Conservation (phyloP, 768 basidiomycete species). For the Mycena vitilis region DNA sequence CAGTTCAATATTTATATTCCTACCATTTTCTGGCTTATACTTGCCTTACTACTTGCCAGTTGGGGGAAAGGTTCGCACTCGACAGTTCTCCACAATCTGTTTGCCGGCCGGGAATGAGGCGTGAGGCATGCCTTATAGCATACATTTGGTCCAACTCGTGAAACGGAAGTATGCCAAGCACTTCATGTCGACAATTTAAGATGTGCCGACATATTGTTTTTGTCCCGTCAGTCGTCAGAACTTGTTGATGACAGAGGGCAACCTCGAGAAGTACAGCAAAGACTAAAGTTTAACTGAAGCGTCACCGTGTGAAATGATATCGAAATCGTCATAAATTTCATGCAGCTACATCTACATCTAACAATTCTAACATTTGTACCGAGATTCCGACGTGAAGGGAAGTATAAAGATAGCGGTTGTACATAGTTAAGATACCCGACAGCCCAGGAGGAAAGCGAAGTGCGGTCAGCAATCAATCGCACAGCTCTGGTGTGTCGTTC, state of each 20-base stretch:
- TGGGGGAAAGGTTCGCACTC: too few relatives aligned
- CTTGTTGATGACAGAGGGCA: slow-evolving; percentile 16
- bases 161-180: too few relatives aligned
- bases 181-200: too few relatives aligned
- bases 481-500: slow-evolving; percentile 63
- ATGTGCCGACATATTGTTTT: too few relatives aligned
- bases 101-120: too few relatives aligned
- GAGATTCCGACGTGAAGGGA: slow-evolving; percentile 17
- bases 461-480: slow-evolving; percentile 52
- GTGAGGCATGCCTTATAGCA: too few relatives aligned
- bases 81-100: neutral
- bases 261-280: slow-evolving; percentile 2
- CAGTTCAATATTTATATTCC: too few relatives aligned
- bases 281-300: slow-evolving; percentile 14
- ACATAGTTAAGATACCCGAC: slow-evolving; percentile 24
- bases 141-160: too few relatives aligned
- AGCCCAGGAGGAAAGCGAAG: slow-evolving; percentile 26
- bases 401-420: slow-evolving; percentile 34
- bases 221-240: neutral
- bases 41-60: neutral
- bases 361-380: slow-evolving; percentile 26
- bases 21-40: too few relatives aligned
- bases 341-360: slow-evolving; percentile 22
- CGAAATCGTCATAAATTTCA: slow-evolving; percentile 28
- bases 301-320: slow-evolving; percentile 2